A percentile compares a stretch with the other conserved stretches of the same genome.
phyloP scores from a whole-genome alignment of 805 yeast genomes.

The Metschnikowia borealis region DNA sequence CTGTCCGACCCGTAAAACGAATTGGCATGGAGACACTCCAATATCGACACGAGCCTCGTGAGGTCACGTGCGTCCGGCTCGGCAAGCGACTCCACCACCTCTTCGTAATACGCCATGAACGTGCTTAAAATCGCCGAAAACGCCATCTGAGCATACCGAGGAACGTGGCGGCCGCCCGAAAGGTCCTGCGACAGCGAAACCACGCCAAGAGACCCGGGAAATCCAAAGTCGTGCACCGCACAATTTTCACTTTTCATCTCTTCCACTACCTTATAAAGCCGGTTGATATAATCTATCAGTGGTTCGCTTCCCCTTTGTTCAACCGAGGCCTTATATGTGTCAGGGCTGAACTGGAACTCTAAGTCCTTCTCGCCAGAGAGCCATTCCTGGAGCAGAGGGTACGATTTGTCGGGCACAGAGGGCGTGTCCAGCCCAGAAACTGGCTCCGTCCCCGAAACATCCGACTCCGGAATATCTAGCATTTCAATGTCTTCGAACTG shows the following conservation, averaged over 20 bases:
- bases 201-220: slow-evolving; percentile 30
- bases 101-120: slow-evolving; percentile 15
- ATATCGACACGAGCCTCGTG: slow-evolving; percentile 44
- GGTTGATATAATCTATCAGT: slow-evolving; percentile 46
- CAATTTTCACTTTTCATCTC: slow-evolving; percentile 19
- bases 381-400: slow-evolving; percentile 46
- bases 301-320: slow-evolving; percentile 27
- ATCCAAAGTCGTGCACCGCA: slow-evolving; percentile 14
- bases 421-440: slow-evolving; percentile 9
- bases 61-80: slow-evolving; percentile 25
- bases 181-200: slow-evolving; percentile 19
- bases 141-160: slow-evolving; percentile 20
- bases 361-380: slow-evolving; percentile 32
- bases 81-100: slow-evolving; percentile 14
- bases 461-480: slow-evolving; percentile 38
- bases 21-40: slow-evolving; percentile 56
- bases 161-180: slow-evolving; percentile 9
- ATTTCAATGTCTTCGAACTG: slow-evolving; percentile 29
- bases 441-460: slow-evolving; percentile 9
- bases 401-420: slow-evolving; percentile 13
- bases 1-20: slow-evolving; percentile 39
- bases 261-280: slow-evolving; percentile 51
- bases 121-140: slow-evolving; percentile 21
- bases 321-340: slow-evolving; percentile 35
- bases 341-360: slow-evolving; percentile 40